Evolutionary conservation across 306 rosid genomes (phyloP).

Genomic region (Senna siamea): DNA sequence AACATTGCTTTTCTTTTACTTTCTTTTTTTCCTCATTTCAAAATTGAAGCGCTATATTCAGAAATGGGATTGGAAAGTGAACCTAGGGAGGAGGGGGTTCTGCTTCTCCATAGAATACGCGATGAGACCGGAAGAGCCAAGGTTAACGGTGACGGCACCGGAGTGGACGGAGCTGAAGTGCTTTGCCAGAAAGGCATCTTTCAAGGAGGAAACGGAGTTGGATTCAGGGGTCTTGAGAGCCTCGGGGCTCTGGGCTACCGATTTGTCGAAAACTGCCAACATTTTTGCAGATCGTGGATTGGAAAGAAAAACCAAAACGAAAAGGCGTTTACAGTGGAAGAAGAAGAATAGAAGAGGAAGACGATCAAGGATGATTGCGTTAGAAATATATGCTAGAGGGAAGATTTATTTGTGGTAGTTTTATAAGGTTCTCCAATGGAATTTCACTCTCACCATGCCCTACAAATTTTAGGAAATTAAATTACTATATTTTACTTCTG

Average conservation of each 20-base stretch:
- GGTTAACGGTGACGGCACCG: constrained; percentile 70
- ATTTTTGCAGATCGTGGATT: constrained; percentile 54
- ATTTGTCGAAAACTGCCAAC: constrained; percentile 88
- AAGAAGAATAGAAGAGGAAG: not conserved
- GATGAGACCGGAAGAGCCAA: constrained; percentile 64
- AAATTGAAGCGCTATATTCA: not conserved
- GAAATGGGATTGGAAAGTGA: constrained; percentile 23
- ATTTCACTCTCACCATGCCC: constrained; percentile 33
- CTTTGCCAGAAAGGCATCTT: constrained; percentile 66
- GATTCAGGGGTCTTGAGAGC: constrained; percentile 72
- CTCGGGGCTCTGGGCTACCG: constrained; percentile 86
- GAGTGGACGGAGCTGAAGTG: constrained; percentile 73
- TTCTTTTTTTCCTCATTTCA: too few relatives aligned
- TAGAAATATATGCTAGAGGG: not conserved
- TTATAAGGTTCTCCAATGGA: not conserved
- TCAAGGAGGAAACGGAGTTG: constrained; percentile 63
- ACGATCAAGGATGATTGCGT: not conserved
- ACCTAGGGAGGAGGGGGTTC: constrained; percentile 94
- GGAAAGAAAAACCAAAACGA: not conserved
- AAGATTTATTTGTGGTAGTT: not conserved
- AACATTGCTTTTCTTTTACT: too few relatives aligned
- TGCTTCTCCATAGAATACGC: constrained; percentile 69
- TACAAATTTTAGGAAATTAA: constrained; percentile 15
- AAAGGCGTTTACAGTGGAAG: not conserved
- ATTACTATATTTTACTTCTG: not conserved